Evolutionary conservation across 371 early-diverging fungal species (phyloP).

Genomic region (Rhizopus delemar): DNA sequence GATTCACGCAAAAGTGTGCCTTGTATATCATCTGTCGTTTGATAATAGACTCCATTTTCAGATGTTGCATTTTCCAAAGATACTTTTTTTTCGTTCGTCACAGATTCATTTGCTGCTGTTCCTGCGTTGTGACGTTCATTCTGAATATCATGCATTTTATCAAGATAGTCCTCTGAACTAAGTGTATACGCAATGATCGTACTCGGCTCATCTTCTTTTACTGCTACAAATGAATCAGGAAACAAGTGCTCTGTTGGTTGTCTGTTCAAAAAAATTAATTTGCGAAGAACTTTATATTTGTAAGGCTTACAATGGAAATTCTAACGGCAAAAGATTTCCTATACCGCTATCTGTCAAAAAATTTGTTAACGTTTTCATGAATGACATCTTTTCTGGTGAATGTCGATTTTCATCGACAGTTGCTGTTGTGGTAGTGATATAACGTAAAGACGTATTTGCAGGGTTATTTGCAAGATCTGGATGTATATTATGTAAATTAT

Average conservation of each 20-base stretch:
- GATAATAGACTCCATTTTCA: constrained; percentile 6
- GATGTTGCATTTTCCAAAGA: constrained; percentile 14
- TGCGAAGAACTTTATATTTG: neutral
- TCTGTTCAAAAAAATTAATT: constrained; percentile 20
- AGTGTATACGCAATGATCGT: constrained; percentile 92
- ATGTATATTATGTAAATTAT: constrained; percentile 20
- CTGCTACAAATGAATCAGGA: constrained; percentile 81
- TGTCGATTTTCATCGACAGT: constrained; percentile 22
- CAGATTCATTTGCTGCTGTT: constrained; percentile 2
- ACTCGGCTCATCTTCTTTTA: constrained; percentile 92
- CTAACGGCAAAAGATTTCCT: constrained; percentile 67
- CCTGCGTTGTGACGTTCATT: constrained; percentile 22
- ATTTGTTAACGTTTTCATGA: constrained; percentile 79
- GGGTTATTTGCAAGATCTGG: constrained; percentile 16
- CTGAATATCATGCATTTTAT: constrained; percentile 45
- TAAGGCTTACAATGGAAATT: constrained; percentile 69
- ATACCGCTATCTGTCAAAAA: constrained; percentile 71
- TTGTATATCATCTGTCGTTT: constrained; percentile 39
- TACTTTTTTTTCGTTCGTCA: constrained; percentile 1
- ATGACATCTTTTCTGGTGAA: constrained; percentile 52
- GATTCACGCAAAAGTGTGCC: constrained; percentile 68
- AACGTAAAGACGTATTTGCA: constrained; percentile 3
- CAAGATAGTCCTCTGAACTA: constrained; percentile 52
- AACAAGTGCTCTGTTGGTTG: constrained; percentile 83
- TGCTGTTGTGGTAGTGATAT: neutral